Evolutionary conservation across 495 filamentous ascomycete species (phyloP).

Genomic region (Penicillium turbatum): DNA sequence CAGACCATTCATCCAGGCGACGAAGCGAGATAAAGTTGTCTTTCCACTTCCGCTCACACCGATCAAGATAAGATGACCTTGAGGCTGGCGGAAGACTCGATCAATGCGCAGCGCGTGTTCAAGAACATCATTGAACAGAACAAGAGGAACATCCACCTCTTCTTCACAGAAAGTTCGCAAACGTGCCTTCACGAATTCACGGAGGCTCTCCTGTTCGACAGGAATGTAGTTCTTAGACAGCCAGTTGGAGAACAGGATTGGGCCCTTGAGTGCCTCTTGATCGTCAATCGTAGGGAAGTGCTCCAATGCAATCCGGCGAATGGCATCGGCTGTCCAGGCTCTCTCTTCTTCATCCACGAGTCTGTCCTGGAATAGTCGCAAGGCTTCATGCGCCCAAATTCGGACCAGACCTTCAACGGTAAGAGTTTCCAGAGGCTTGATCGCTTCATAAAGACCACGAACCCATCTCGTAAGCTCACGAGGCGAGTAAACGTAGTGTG

Average conservation of each 20-base stretch:
- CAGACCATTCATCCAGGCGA: constrained; percentile 99
- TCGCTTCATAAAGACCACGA: constrained; percentile 93
- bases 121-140: constrained; percentile 96
- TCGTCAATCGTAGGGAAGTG: constrained; percentile 92
- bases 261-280: constrained; percentile 79
- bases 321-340: constrained; percentile 85
- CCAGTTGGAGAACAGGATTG: constrained; percentile 98
- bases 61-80: constrained; percentile 96
- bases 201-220: constrained; percentile 87
- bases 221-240: constrained; percentile 98
- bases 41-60: constrained; percentile 98
- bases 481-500: constrained; percentile 98
- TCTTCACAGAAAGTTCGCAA: constrained; percentile 98
- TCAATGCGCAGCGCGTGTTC: constrained; percentile 98
- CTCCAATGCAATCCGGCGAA: constrained; percentile 78
- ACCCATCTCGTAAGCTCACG: constrained; percentile 97
- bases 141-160: constrained; percentile 95
- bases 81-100: constrained; percentile 95
- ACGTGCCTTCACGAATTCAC: constrained; percentile 95
- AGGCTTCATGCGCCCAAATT: constrained; percentile 96
- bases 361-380: constrained; percentile 94
- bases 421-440: constrained; percentile 82
- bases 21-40: constrained; percentile 94
- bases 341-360: constrained; percentile 91
- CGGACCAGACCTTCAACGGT: constrained; percentile 87